Evolutionary conservation across 1,284 basidiomycete genomes (phyloP), one percentile per base, ranked within the genome.

Genomic region (Vanrija pseudolonga): DNA sequence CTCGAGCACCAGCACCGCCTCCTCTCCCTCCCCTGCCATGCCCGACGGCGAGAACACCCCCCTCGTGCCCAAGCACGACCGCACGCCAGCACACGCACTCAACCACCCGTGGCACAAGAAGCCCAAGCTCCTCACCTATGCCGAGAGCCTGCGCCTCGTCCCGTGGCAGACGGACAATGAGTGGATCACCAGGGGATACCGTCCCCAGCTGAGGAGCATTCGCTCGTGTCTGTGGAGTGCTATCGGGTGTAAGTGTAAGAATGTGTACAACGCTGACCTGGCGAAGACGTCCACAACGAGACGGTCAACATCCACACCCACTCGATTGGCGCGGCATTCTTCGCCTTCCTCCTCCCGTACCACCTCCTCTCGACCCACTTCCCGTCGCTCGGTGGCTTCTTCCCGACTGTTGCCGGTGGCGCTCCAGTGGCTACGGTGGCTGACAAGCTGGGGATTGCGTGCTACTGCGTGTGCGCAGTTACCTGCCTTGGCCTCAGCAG

Each of bases 291-390:
- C 51, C 89, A 92, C 72, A 92, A 91, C 65, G 89, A 91, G 76
- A 89, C 87, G 55, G 89, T 95, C 58, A 95, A 96, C 76, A 92
- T 95, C 50, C 90, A 93, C 74, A 88, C 83, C 49, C 92, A 95
- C 69, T 79, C 93, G 8, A 82, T 84, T 79, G 90, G 87, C 26
- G 85, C 87, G 17, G 67, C 85, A 12, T 67, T 89, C 49, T 91
- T 92, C 69, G 53, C 77, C 32, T 65, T 77, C 18, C 81, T 85
- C 64, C 78, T 90, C 50, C 75, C 76, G 42, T 76, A 80, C 9
- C 79, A 78, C 54, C 77, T 85, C 64, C 72, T 85, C 50, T 73
- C 73, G 26, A 71, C 75, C 40, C 78, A 85, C 60, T 78, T 73
- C 55, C 69, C 69, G 8, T 45, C 55, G 7, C 56, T 69, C 46